Base-by-base conservation (phyloP, 1,284 basidiomycete genomes). In the Rugosomyces carneus region DNA sequence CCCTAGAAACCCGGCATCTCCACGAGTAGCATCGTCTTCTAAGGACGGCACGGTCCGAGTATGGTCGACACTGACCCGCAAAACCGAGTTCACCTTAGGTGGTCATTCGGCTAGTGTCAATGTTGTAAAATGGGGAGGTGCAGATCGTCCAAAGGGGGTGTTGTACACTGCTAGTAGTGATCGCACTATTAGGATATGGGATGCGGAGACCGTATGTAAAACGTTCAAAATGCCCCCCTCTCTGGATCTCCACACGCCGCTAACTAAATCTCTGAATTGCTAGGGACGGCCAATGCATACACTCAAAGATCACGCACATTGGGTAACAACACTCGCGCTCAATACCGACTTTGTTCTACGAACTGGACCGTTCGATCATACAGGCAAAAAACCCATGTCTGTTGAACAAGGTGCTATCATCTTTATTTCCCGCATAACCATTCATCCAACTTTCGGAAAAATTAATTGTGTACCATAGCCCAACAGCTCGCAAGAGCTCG, bases 31-130 rank as follows among this genome's bases (percentile, higher is more conserved):
- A 0, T 93, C 93, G 0, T 90, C 93, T 0, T 96, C 92, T 27
- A 99, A 99, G 69, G 95, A 99, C 60, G 88, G 87, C 11, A 97
- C 93, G 0, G 93, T 98, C 18, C 83, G 92, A 6, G 81, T 99
- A 15, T 99, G 95, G 95, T 87, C 88, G 29, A 78, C 86, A 0
- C 68, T 75, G 1, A 84, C 80, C 0, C 76, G 91, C 24, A 73
- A 76, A 47, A 71, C 85, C 35, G 89, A 93, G 51, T 97, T 89
- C 57, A 81, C 91, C 0, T 80, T 99, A 0, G 91, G 94, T 2
- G 93, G 94, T 10, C 95, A 99, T 62, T 88, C 89, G 0, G 93
- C 93, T 2, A 89, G 85, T 53, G 94, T 99, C 20, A 99, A 99
- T 56, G 85, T 91, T 23, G 92, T 99, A 8, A 81, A 91, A 53